Evolutionary conservation across 441 rosid genomes (phyloP).

Genomic region (Manihot esculenta): DNA sequence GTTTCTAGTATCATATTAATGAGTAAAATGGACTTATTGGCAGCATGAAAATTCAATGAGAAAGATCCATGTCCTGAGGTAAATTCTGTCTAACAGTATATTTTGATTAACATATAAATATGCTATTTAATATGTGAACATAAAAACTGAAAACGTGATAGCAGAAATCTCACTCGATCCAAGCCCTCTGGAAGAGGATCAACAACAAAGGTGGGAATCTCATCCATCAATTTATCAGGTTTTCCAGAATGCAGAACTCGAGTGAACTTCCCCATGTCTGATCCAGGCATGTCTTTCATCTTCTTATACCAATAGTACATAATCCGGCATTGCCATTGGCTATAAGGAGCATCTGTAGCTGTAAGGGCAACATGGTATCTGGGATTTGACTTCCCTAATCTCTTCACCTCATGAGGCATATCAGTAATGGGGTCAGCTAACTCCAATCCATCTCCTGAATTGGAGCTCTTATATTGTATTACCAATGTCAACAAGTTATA

Average conservation of each 20-base stretch:
- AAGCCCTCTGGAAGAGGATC: constrained; percentile 79
- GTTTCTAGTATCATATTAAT: too few relatives aligned
- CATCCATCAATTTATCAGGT: constrained; percentile 66
- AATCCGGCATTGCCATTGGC: constrained; percentile 82
- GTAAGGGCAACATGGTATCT: constrained; percentile 68
- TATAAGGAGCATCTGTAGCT: constrained; percentile 64
- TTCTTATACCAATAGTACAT: constrained; percentile 78
- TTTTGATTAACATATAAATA: not conserved
- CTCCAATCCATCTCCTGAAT: constrained; percentile 27
- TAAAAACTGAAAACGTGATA: constrained; percentile 6
- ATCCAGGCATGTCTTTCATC: constrained; percentile 59
- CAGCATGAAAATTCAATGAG: too few relatives aligned
- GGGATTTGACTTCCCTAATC: constrained; percentile 20
- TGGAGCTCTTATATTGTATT: constrained; percentile 31
- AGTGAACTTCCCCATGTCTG: constrained; percentile 83
- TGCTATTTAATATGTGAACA: not conserved
- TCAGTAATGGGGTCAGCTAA: constrained; percentile 30
- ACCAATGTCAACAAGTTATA: constrained; percentile 55
- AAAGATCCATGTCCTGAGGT: too few relatives aligned
- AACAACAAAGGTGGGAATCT: constrained; percentile 68
- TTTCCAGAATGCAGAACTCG: constrained; percentile 77
- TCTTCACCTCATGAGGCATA: constrained; percentile 27
- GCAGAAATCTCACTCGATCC: constrained; percentile 55
- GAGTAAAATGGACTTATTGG: too few relatives aligned
- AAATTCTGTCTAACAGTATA: not conserved